These are phyloP conservation scores for Aquilaria malaccensis DNA, from an alignment of 345 rosid species.

Conservation along the genomic window DNA sequence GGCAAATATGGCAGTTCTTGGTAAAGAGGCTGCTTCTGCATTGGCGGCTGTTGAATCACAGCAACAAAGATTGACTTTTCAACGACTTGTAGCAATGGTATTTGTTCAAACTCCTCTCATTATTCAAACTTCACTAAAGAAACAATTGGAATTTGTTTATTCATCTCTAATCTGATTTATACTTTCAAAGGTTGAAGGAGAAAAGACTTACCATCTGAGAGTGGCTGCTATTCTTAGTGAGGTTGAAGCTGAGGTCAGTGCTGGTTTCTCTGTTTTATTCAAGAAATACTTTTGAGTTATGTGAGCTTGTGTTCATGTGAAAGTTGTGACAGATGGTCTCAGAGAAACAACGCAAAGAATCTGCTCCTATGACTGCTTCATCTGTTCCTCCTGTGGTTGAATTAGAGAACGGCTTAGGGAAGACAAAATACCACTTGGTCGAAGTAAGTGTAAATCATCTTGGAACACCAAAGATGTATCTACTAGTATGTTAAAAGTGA, in stretches of 20 bases:
- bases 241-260: slow-evolving; percentile 97
- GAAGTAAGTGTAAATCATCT: slow-evolving; percentile 43
- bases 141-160: neutral
- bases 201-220: slow-evolving; percentile 75
- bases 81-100: slow-evolving; percentile 92
- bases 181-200: slow-evolving; percentile 78
- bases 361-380: slow-evolving; percentile 30
- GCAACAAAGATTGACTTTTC: slow-evolving; percentile 87
- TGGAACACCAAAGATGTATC: too few species aligned
- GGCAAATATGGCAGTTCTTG: slow-evolving; percentile 92
- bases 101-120: slow-evolving; percentile 4
- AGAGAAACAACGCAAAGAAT: slow-evolving; percentile 90
- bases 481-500: too few species aligned
- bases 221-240: slow-evolving; percentile 88
- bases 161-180: slow-evolving; percentile 11
- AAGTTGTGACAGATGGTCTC: slow-evolving; percentile 58
- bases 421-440: slow-evolving; percentile 72
- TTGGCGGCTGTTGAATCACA: slow-evolving; percentile 94
- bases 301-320: neutral
- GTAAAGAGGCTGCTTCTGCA: slow-evolving; percentile 93
- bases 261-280: slow-evolving; percentile 1
- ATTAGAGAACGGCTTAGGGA: slow-evolving; percentile 52
- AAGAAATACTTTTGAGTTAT: slow-evolving; percentile 2
- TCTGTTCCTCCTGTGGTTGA: slow-evolving; percentile 84
- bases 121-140: slow-evolving; percentile 1